A percentile compares a stretch with the other conserved stretches of the same genome.
Evolutionary conservation across 2,329 filamentous ascomycete genomes (phyloP).

Genomic region (Fonsecaea pugnacius): DNA sequence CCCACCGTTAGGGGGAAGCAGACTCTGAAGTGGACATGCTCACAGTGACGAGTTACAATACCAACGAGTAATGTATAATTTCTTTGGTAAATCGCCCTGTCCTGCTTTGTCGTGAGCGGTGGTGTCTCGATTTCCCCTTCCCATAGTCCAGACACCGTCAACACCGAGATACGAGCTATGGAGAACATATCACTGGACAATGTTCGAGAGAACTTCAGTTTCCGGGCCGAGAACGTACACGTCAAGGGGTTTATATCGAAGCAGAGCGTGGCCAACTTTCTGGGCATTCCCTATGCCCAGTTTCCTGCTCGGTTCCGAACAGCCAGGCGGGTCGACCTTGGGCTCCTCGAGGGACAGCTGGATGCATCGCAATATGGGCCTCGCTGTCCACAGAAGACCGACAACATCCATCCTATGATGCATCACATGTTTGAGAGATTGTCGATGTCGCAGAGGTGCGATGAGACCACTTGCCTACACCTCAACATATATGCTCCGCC

Average conservation of each 20-base stretch:
- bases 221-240: background rate
- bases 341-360: background rate
- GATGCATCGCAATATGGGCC: conserved; percentile 15
- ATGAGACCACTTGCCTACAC: conserved; percentile 14
- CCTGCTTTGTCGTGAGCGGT: background rate
- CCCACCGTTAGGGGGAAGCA: background rate
- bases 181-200: conserved; percentile 4
- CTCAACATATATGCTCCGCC: conserved; percentile 36
- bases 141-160: background rate
- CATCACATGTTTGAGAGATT: conserved; percentile 56
- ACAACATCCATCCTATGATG: conserved; percentile 77
- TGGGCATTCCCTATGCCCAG: conserved; percentile 10
- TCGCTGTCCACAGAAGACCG: conserved; percentile 64
- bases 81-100: background rate
- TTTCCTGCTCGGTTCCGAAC: conserved; percentile 19
- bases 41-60: background rate
- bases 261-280: conserved; percentile 17
- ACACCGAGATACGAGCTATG: background rate
- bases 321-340: conserved; percentile 2
- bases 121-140: background rate
- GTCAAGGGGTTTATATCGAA: conserved; percentile 2
- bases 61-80: background rate
- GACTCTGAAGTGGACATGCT: background rate
- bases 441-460: background rate
- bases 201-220: background rate